phyloP scores from a whole-genome alignment of 768 basidiomycete genomes.

The Phaeotremella fagi region DNA sequence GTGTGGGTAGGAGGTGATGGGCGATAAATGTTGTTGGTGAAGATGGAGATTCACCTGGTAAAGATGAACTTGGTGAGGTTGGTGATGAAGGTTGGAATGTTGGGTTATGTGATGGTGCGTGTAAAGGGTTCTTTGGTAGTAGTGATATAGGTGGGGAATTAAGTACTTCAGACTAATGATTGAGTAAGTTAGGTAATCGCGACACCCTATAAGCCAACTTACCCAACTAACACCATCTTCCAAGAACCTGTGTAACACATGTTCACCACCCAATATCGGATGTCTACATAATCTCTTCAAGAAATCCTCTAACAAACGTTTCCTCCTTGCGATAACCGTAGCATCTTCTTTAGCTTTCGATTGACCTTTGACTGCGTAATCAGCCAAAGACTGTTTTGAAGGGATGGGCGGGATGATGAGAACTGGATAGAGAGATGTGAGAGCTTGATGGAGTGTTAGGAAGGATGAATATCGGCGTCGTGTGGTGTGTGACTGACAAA shows the following conservation, averaged over 20 bases:
- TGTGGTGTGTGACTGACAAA: constrained; percentile 66
- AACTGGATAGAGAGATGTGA: constrained; percentile 87
- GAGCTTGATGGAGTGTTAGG: constrained; percentile 77
- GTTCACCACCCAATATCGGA: constrained; percentile 92
- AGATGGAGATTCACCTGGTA: constrained; percentile 5
- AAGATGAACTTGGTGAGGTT: constrained; percentile 6
- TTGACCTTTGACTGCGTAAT: constrained; percentile 85
- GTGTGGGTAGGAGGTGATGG: constrained; percentile 65
- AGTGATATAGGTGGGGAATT: constrained; percentile 86
- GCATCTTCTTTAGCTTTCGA: constrained; percentile 91
- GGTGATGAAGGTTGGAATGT: constrained; percentile 52
- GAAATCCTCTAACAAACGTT: constrained; percentile 93
- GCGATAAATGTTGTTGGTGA: constrained; percentile 56
- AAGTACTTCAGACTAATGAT: constrained; percentile 72
- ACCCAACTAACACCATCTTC: constrained; percentile 93
- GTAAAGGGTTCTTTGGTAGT: constrained; percentile 90
- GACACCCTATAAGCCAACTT: constrained; percentile 3
- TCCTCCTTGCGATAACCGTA: constrained; percentile 81
- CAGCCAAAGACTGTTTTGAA: constrained; percentile 88
- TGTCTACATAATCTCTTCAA: constrained; percentile 82
- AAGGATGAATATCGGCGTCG: constrained; percentile 95
- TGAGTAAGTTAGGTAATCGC: not conserved
- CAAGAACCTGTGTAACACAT: constrained; percentile 91
- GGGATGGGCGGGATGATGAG: constrained; percentile 97
- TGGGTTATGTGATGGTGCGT: constrained; percentile 91